Percentiles rank a stretch among this genome's conserved stretches.
Conservation (phyloP, 1,139 yeast species). For the Candida sanyaensis region DNA sequence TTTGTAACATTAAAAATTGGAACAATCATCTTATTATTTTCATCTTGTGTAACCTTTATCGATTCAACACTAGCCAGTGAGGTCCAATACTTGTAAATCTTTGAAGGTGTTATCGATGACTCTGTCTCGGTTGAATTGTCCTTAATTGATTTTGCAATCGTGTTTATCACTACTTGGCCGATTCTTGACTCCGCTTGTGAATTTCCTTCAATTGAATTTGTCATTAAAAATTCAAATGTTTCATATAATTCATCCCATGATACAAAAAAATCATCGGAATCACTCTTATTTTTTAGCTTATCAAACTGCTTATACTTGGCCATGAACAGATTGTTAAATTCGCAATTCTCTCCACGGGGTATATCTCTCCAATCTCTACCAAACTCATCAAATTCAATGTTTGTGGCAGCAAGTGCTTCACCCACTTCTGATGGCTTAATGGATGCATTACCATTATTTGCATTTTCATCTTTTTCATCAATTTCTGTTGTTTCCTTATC, state of each 20-base stretch:
- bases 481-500: constrained; percentile 8
- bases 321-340: constrained; percentile 22
- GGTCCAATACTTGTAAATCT: constrained; percentile 48
- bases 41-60: constrained; percentile 23
- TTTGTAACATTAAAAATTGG: constrained; percentile 46
- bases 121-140: constrained; percentile 21
- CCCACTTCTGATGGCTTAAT: not conserved
- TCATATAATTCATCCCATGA: constrained; percentile 32
- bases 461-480: not conserved
- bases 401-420: constrained; percentile 6
- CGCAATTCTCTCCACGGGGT: constrained; percentile 56
- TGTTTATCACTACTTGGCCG: constrained; percentile 44
- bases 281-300: constrained; percentile 17
- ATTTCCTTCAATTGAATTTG: constrained; percentile 28
- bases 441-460: constrained; percentile 13
- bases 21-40: constrained; percentile 31
- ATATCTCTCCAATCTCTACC: constrained; percentile 74
- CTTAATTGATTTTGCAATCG: constrained; percentile 55
- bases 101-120: constrained; percentile 45
- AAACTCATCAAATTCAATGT: constrained; percentile 52
- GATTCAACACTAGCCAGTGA: constrained; percentile 30
- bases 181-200: constrained; percentile 28
- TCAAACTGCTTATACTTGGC: constrained; percentile 19
- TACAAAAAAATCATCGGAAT: constrained; percentile 30
- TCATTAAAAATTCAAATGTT: constrained; percentile 29